Base-by-base conservation (phyloP, 1,284 basidiomycete species). In the Ganoderma meredithae region DNA sequence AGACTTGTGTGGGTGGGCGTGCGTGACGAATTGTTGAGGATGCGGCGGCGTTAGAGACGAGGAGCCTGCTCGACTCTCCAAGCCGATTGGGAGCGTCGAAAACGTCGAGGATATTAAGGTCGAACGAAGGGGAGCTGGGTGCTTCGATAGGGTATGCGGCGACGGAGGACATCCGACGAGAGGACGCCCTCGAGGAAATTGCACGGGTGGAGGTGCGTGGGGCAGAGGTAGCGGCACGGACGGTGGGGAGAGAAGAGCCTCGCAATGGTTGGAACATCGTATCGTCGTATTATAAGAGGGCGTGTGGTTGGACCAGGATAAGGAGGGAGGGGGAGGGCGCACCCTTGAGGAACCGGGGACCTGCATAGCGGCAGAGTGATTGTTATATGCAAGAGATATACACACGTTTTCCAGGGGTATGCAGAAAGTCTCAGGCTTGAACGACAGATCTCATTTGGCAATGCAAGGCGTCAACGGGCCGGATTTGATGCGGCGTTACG, bases 71-170 rank as follows among this genome's bases (percentile, higher is more conserved):
- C 31, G 76, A 75, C 69, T 76, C 76, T 27, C 75, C 76, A 17
- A 76, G 74, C 13, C 75, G 69, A 53, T 65, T 69, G 17, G 77
- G 77, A 27, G 75, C 77, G 67, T 79, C 77, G 71, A 79, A 79
- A 68, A 79, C 78, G 71, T 78, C 76, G 67, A 75, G 68, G 65
- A 78, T 77, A 22, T 71, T 67, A 55, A 76, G 58, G 69, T 72
- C 68, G 41, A 73, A 65, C 13, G 62, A n/a, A 9, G 73, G 53
- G 15, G 64, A 39, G 19, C 59, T 64, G 12, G n/a, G 44, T 15
- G 53, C 39, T 15, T 68, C 66, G 27, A 59, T 31, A 13, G 49
- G 49, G 65, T 64, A 58, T 4, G 64, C 64, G 19, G 71, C 63
- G 19, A 63, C 64, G 15, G 68, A 67, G 33, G 62, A n/a, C 60